These are phyloP conservation scores for Hymenoscyphus salicellus DNA, from an alignment of 2,329 filamentous ascomycete genomes.

Conservation along the genomic window DNA sequence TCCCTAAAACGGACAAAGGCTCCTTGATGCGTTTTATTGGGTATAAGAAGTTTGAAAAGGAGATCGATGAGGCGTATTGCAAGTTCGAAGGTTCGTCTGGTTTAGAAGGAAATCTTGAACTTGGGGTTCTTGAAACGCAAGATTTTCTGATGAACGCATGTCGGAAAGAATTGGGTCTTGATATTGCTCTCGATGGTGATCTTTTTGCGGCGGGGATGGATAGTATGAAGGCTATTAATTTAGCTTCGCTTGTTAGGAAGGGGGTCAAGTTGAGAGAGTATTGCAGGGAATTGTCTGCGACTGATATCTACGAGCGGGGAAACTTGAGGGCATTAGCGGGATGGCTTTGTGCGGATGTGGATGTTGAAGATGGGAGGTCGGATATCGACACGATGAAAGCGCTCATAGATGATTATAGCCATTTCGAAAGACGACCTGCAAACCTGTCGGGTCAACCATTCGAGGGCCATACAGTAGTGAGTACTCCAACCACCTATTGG, in stretches of 20 bases:
- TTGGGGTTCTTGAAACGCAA: not conserved
- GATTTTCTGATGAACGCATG: not conserved
- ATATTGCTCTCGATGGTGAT: slow-evolving; percentile 44
- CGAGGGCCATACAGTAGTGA: slow-evolving; percentile 38
- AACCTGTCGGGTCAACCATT: no score
- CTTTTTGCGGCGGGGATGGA: slow-evolving; percentile 59
- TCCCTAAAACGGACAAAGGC: slow-evolving; percentile 52
- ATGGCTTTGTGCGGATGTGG: slow-evolving; percentile 42
- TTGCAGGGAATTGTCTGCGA: slow-evolving; percentile 48
- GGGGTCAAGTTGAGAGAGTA: slow-evolving; percentile 47
- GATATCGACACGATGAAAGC: slow-evolving; percentile 30
- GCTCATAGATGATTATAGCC: no score
- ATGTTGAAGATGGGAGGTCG: slow-evolving; percentile 29
- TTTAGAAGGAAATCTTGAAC: not conserved
- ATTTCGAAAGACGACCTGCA: no score
- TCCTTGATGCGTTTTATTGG: slow-evolving; percentile 51
- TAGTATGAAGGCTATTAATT: slow-evolving; percentile 55
- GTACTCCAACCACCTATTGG: slow-evolving; percentile 46
- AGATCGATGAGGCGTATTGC: slow-evolving; percentile 44
- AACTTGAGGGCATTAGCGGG: slow-evolving; percentile 46
- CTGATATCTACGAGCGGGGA: slow-evolving; percentile 55
- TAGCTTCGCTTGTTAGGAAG: slow-evolving; percentile 51
- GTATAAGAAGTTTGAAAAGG: slow-evolving; percentile 44
- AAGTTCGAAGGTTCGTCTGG: not conserved
- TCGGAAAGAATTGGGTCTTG: not conserved